Percentiles rank a stretch among this genome's conserved stretches.
These are phyloP conservation scores for Cladosporium sp. DNA, from an alignment of 2,329 filamentous ascomycete species.

Conservation along the genomic window DNA sequence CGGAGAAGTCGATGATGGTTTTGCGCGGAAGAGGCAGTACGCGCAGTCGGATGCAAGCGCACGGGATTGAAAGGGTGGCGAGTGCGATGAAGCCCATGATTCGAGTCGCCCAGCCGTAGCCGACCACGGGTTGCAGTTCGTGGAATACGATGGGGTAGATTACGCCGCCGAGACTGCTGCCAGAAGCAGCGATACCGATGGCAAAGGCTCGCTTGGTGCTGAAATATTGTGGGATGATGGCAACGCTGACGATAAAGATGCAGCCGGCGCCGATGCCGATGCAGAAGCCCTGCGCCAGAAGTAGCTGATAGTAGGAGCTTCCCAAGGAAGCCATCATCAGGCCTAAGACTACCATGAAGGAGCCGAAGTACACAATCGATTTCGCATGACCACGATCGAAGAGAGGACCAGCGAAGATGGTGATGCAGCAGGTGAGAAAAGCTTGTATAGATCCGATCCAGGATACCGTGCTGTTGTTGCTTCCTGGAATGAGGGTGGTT, in stretches of 20 bases:
- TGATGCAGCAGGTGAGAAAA: conserved; percentile 51
- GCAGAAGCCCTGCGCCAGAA: conserved; percentile 48
- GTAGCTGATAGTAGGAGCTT: conserved; percentile 45
- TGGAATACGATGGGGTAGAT: conserved; percentile 24
- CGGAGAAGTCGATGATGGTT: conserved; percentile 39
- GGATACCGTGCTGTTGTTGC: conserved; percentile 39
- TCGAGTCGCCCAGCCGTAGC: conserved; percentile 56
- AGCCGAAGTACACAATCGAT: conserved; percentile 43
- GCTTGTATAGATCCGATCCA: conserved; percentile 53
- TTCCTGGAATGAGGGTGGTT: conserved; percentile 6
- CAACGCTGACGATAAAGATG: conserved; percentile 44
- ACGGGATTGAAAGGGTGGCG: conserved; percentile 25
- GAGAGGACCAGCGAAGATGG: conserved; percentile 51
- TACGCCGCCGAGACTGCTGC: conserved; percentile 35
- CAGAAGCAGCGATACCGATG: conserved; percentile 43
- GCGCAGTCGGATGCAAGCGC: conserved; percentile 21
- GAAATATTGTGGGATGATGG: conserved; percentile 48
- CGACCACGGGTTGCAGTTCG: conserved; percentile 41
- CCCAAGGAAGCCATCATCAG: conserved; percentile 50
- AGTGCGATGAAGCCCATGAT: conserved; percentile 50
- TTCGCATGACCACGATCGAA: conserved; percentile 53
- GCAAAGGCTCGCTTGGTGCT: conserved; percentile 42
- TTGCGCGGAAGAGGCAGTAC: conserved; percentile 37
- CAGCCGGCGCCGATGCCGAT: conserved; percentile 44
- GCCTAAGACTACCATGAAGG: conserved; percentile 47